Base-by-base conservation (phyloP, 495 filamentous ascomycete genomes). In the Tetracladium marchalianum region DNA sequence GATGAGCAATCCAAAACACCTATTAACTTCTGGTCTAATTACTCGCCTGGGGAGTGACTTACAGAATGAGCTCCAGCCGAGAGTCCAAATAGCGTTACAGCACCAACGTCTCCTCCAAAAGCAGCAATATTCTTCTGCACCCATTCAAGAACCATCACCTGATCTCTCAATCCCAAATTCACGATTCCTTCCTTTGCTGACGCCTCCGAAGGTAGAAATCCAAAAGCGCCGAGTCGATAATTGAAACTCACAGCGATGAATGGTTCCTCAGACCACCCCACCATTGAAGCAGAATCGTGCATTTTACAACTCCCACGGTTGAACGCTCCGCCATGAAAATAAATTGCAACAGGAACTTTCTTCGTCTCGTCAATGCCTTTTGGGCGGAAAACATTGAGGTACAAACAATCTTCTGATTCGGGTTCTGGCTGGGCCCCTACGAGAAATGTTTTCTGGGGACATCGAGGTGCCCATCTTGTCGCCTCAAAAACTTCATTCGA, bases 81-180 rank as follows among this genome's bases (percentile, higher is more conserved):
- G 41, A 81, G 68, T 3, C 82, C 82, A 55, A 79, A 71, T 19
- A 85, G 60, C 0, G 80, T 85, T 35, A 86, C 71, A 48, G 79
- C 73, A 5, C 67, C 62, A 3, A 67, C 59, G 59, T 85, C 73
- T 0, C 82, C 82, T 0, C 79, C 79, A 54, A 86, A 78, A 0
- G 67, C 62, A 24, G 59, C 63, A 32, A 77, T 73, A 53, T 81
- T 80, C 11, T 76, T 67, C 49, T 70, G 66, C 0, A 80, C 75
- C 82, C 82, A 86, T 61, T 81, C 71, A 13, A 86, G 62, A 27
- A 76, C 61, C 22, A 76, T 58, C 51, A 76, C 67, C 55, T 85
- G 82, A 54, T 87, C 82, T 63, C 75, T 75, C 45, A 85, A 65
- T 7, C 82, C 82, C 18, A 83, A 64, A 51, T 87, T 87, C 18